These are phyloP conservation scores for Tephrocybe sp. DNA, from an alignment of 768 basidiomycete genomes.

Conservation along the genomic window DNA sequence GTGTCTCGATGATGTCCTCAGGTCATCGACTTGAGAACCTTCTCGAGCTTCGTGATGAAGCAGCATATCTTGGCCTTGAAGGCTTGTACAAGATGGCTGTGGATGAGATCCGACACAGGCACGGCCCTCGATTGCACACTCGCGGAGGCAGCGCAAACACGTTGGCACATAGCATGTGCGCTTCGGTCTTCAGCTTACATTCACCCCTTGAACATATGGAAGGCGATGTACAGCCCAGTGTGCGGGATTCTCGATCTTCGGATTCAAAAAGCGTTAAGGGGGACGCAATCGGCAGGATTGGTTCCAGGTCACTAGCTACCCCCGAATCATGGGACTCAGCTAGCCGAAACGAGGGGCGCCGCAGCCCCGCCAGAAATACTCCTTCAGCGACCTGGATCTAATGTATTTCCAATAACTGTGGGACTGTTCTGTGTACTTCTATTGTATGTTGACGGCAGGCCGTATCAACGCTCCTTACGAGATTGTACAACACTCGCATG, in stretches of 20 bases:
- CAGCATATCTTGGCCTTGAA: constrained; percentile 67
- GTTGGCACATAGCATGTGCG: constrained; percentile 42
- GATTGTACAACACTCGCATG: not conserved
- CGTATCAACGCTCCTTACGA: not conserved
- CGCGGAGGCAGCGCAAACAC: constrained; percentile 39
- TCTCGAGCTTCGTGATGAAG: constrained; percentile 78
- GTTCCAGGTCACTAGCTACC: constrained; percentile 34
- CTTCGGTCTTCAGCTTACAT: constrained; percentile 58
- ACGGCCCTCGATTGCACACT: constrained; percentile 37
- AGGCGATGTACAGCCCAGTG: constrained; percentile 22
- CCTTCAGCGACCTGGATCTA: constrained; percentile 52
- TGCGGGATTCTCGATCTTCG: constrained; percentile 17
- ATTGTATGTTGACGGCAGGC: not conserved
- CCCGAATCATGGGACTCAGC: constrained; percentile 43
- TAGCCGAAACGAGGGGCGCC: constrained; percentile 25
- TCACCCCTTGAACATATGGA: constrained; percentile 57
- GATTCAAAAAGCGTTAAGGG: constrained; percentile 19
- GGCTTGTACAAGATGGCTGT: constrained; percentile 63
- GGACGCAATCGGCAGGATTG: constrained; percentile 14
- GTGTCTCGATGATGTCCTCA: constrained; percentile 45
- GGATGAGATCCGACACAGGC: constrained; percentile 59
- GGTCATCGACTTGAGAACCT: constrained; percentile 58
- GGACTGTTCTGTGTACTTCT: not conserved
- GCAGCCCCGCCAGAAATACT: constrained; percentile 28
- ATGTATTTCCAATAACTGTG: not conserved